phyloP scores from a whole-genome alignment of 2,329 filamentous ascomycete species.

The Fusarium gaditjirri region DNA sequence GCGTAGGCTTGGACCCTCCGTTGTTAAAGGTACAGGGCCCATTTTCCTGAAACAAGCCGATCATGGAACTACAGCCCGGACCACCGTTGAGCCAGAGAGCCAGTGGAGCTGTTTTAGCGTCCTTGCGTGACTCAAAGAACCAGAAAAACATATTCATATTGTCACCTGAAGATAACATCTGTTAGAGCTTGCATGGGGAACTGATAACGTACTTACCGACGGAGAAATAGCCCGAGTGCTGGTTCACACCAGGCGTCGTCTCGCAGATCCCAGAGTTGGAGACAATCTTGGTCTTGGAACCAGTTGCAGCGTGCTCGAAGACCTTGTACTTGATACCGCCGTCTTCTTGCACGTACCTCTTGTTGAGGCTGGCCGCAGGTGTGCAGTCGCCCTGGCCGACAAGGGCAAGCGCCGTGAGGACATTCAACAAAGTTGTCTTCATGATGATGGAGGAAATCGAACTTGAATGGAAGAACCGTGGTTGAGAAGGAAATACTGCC shows the following conservation, averaged over 20 bases:
- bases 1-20: constrained; percentile 44
- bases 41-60: constrained; percentile 70
- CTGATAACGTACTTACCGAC: constrained; percentile 55
- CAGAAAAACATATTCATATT: constrained; percentile 54
- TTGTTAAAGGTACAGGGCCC: constrained; percentile 78
- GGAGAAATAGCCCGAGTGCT: constrained; percentile 71
- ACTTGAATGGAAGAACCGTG: not conserved
- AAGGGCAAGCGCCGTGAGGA: not conserved
- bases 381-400: not conserved
- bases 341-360: not conserved
- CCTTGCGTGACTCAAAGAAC: constrained; percentile 60
- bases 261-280: constrained; percentile 59
- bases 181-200: constrained; percentile 37
- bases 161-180: not conserved
- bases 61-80: constrained; percentile 47
- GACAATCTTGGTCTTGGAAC: constrained; percentile 28
- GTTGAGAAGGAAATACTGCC: fast-evolving
- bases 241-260: constrained; percentile 69
- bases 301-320: constrained; percentile 30
- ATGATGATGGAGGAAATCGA: not conserved
- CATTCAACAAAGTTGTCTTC: not conserved
- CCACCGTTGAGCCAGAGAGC: constrained; percentile 65
- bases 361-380: not conserved
- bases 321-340: constrained; percentile 14
- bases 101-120: constrained; percentile 53